Percentiles rank a stretch among this genome's conserved stretches.
phyloP scores from a whole-genome alignment of 331 rosid species.

The Quercus phellos region DNA sequence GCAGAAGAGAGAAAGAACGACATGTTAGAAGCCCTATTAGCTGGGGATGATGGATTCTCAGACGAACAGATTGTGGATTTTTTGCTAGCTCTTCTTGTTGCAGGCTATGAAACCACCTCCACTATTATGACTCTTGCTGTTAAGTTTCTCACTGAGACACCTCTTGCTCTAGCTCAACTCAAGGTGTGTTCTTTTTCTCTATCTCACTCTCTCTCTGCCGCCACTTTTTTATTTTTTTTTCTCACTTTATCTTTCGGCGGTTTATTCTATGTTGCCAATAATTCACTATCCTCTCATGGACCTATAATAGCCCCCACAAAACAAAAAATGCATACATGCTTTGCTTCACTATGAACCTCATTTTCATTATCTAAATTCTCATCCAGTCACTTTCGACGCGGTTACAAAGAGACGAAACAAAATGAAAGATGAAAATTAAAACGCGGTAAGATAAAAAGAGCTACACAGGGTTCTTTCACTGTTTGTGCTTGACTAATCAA shows the following conservation, averaged over 20 bases:
- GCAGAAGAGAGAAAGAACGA: slow-evolving; percentile 45
- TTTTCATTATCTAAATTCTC: slow-evolving; percentile 45
- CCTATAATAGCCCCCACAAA: slow-evolving; percentile 6
- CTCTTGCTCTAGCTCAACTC: slow-evolving; percentile 78
- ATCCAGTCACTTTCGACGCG: neutral
- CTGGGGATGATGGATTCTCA: slow-evolving; percentile 64
- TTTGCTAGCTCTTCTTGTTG: slow-evolving; percentile 79
- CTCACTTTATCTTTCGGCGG: neutral
- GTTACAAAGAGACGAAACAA: neutral
- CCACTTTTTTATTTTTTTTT: neutral
- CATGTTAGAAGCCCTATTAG: slow-evolving; percentile 74
- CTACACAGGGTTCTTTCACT: neutral
- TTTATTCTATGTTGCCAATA: neutral
- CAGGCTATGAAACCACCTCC: slow-evolving; percentile 93
- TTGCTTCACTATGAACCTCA: slow-evolving; percentile 12
- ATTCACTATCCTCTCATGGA: neutral
- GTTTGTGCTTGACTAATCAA: neutral
- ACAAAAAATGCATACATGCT: neutral
- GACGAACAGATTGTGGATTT: slow-evolving; percentile 89
- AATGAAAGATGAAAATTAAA: neutral
- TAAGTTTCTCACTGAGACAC: slow-evolving; percentile 92
- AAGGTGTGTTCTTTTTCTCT: slow-evolving; percentile 38
- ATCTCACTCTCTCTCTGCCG: neutral
- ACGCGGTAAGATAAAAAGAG: neutral
- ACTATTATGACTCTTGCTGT: slow-evolving; percentile 95